These are phyloP conservation scores for Fusarium temperatum DNA, from an alignment of 2,329 filamentous ascomycete genomes.

Conservation along the genomic window DNA sequence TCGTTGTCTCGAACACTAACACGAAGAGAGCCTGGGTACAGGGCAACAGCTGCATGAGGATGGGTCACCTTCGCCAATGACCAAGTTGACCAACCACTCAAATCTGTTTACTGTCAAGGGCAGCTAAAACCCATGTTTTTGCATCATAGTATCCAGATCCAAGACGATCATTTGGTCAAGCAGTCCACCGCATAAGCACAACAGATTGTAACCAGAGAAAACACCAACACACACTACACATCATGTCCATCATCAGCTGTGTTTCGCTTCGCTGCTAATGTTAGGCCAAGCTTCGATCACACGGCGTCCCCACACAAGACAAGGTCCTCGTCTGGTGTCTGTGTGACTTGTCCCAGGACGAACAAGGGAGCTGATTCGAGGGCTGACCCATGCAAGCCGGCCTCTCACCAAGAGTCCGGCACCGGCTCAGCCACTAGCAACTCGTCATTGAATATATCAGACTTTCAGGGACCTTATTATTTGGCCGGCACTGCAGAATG, in stretches of 20 bases:
- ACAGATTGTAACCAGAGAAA: neutral
- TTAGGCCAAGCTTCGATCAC: conserved; percentile 35
- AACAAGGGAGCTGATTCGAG: conserved; percentile 32
- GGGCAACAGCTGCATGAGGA: conserved; percentile 28
- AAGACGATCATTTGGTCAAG: neutral
- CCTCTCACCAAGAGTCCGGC: conserved; percentile 19
- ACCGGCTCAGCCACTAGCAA: conserved; percentile 30
- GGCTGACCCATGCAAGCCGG: conserved; percentile 21
- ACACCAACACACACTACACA: neutral
- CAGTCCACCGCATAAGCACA: neutral
- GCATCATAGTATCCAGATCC: neutral
- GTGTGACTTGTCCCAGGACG: conserved; percentile 32
- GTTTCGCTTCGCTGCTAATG: conserved; percentile 23
- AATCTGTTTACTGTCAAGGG: conserved; percentile 4
- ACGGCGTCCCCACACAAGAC: conserved; percentile 31
- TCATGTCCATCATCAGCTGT: conserved; percentile 11
- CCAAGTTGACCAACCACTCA: conserved; percentile 8
- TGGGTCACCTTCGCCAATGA: conserved; percentile 22
- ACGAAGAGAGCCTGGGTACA: conserved; percentile 21
- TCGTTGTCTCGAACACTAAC: conserved; percentile 29
- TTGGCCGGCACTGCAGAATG: conserved; percentile 6
- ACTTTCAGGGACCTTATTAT: conserved; percentile 16
- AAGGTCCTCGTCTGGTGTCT: conserved; percentile 28
- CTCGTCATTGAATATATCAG: conserved; percentile 31
- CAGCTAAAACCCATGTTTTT: conserved; percentile 6